These are phyloP conservation scores for Diospyros lotus DNA, from an alignment of 148 eudicot genomes.

Conservation along the genomic window DNA sequence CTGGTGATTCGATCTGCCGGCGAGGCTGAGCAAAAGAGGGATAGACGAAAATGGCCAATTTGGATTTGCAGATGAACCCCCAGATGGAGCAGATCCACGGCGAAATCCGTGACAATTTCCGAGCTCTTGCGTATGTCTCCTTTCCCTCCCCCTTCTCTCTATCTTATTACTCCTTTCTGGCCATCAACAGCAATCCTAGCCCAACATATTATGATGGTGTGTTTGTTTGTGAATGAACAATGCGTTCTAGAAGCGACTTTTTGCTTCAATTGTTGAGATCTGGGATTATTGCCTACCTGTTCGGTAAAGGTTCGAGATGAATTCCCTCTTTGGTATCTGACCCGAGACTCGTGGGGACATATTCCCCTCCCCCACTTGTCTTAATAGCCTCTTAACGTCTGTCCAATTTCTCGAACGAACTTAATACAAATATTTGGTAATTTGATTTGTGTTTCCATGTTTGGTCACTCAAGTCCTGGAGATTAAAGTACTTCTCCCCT, in stretches of 20 bases:
- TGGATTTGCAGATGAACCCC: slow-evolving; percentile 71
- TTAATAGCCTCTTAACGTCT: no score
- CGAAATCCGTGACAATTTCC: slow-evolving; percentile 88
- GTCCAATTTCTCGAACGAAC: no score
- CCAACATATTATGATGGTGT: not conserved
- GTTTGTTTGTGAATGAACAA: not conserved
- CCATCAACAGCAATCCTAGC: not conserved
- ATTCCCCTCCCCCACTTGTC: no score
- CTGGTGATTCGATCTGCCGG: slow-evolving; percentile 13
- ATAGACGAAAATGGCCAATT: slow-evolving; percentile 36
- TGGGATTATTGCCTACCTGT: not conserved
- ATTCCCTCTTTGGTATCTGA: not conserved
- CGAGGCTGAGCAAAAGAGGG: slow-evolving; percentile 1
- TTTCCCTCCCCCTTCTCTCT: slow-evolving; percentile 2
- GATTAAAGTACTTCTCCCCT: not conserved
- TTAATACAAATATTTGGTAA: not conserved
- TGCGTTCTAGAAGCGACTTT: not conserved
- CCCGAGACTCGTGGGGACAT: no score
- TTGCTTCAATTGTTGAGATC: not conserved
- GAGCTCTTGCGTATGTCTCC: slow-evolving; percentile 79
- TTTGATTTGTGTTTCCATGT: not conserved
- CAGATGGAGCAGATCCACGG: slow-evolving; percentile 99
- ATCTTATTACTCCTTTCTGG: not conserved
- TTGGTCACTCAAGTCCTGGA: not conserved
- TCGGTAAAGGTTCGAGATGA: not conserved